Conservation (phyloP, 2,329 filamentous ascomycete genomes). For the Coniochaeta sp. region DNA sequence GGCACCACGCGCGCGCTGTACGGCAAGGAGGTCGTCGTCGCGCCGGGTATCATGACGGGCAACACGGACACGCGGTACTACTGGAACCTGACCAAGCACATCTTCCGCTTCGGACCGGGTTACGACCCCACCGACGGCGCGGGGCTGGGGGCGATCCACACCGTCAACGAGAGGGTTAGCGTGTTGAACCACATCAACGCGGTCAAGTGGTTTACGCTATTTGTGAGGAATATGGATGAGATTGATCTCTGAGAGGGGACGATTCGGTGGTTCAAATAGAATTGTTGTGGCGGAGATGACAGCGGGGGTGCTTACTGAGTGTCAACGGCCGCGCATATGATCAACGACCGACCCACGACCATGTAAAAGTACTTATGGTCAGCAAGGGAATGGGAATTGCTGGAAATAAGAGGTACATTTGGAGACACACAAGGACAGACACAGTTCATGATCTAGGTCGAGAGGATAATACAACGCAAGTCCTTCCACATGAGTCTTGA, state of each 20-base stretch:
- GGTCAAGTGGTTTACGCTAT: slow-evolving; percentile 29
- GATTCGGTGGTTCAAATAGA: not conserved
- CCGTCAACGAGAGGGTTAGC: slow-evolving; percentile 30
- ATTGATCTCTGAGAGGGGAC: slow-evolving; percentile 15
- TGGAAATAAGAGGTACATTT: not conserved
- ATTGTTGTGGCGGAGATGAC: not conserved
- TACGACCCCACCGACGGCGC: slow-evolving; percentile 24
- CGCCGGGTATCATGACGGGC: slow-evolving; percentile 42
- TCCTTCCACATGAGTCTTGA: too few species aligned
- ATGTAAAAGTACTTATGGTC: not conserved
- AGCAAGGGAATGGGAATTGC: not conserved
- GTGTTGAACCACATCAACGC: slow-evolving; percentile 24
- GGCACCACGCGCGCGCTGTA: slow-evolving; percentile 43
- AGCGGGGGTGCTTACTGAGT: not conserved
- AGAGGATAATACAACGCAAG: too few species aligned
- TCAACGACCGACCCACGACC: too few species aligned
- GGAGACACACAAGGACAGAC: not conserved
- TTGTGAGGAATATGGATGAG: slow-evolving; percentile 34
- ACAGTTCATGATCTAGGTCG: too few species aligned
- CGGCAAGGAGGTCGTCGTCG: slow-evolving; percentile 41
- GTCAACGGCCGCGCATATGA: not conserved
- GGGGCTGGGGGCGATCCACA: slow-evolving; percentile 25
- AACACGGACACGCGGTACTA: slow-evolving; percentile 44
- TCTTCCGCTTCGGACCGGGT: slow-evolving; percentile 40
- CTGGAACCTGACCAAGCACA: slow-evolving; percentile 36